Evolutionary conservation across 164 flowering plant species (phyloP).

Genomic region (Nymphaea colorata): DNA sequence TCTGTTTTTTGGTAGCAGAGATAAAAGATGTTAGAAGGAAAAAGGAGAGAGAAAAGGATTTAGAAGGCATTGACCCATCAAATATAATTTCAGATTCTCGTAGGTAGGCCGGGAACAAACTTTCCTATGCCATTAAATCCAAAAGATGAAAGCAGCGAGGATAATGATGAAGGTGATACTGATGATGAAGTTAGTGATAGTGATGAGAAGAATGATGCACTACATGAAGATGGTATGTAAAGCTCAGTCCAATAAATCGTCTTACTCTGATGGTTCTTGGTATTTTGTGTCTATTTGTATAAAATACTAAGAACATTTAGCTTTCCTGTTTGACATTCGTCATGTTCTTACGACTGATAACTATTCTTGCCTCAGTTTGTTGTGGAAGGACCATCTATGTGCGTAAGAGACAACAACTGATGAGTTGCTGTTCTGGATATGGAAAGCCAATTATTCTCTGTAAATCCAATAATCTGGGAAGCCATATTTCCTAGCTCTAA

Average conservation of each 20-base stretch:
- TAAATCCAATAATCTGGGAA: constrained; percentile 45
- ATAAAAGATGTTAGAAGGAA: constrained; percentile 66
- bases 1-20: constrained; percentile 26
- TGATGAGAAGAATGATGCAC: constrained; percentile 20
- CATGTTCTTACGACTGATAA: too few relatives aligned
- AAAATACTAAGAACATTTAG: too few relatives aligned
- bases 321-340: too few relatives aligned
- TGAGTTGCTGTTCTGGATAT: too few relatives aligned
- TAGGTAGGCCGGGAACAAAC: constrained; percentile 46
- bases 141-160: constrained; percentile 37
- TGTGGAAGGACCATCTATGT: too few relatives aligned
- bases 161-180: constrained; percentile 22
- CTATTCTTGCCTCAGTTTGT: too few relatives aligned
- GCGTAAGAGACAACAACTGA: too few relatives aligned
- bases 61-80: constrained; percentile 89
- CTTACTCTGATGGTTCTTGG: too few relatives aligned
- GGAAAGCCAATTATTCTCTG: too few relatives aligned
- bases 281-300: too few relatives aligned
- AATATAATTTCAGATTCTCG: constrained; percentile 63
- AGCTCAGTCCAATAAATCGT: too few relatives aligned
- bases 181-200: constrained; percentile 32
- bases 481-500: constrained; percentile 83
- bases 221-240: constrained; percentile 22
- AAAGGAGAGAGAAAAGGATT: constrained; percentile 84
- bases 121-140: constrained; percentile 41